phyloP scores from a whole-genome alignment of 176 grass and related monocot genomes.

The Carex pumila region DNA sequence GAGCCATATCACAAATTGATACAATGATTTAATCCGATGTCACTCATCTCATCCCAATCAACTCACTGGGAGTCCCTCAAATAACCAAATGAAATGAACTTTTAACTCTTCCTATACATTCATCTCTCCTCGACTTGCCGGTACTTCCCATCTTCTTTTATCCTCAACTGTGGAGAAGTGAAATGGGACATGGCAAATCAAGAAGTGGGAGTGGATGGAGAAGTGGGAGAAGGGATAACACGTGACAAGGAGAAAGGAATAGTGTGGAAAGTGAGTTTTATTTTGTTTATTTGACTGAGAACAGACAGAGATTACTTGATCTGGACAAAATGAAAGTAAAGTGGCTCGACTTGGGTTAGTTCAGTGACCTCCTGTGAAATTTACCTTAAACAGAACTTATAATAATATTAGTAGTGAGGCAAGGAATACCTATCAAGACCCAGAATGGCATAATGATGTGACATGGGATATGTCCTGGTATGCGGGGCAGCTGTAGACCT shows the following conservation, averaged over 20 bases:
- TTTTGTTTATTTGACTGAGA: background rate
- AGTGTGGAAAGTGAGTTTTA: background rate
- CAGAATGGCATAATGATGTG: slow-evolving; percentile 80
- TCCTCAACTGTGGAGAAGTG: background rate
- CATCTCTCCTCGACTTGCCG: background rate
- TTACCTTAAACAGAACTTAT: background rate
- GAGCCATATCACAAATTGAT: background rate
- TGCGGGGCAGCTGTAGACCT: slow-evolving; percentile 29
- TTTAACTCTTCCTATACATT: background rate
- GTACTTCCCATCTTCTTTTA: background rate
- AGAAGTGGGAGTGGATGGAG: background rate
- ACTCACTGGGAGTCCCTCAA: background rate
- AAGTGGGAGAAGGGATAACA: background rate
- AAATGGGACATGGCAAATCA: background rate
- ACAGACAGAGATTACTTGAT: background rate
- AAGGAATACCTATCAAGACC: slow-evolving; percentile 83
- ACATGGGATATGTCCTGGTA: slow-evolving; percentile 59
- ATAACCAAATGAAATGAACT: background rate
- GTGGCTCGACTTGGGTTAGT: background rate
- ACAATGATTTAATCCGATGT: background rate
- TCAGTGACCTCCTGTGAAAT: background rate
- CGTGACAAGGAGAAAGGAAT: background rate
- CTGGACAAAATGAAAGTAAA: background rate
- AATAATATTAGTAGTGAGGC: background rate
- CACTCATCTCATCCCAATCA: background rate